These are phyloP conservation scores for Lactarius deliciosus DNA, from an alignment of 768 basidiomycete species.

Conservation along the genomic window DNA sequence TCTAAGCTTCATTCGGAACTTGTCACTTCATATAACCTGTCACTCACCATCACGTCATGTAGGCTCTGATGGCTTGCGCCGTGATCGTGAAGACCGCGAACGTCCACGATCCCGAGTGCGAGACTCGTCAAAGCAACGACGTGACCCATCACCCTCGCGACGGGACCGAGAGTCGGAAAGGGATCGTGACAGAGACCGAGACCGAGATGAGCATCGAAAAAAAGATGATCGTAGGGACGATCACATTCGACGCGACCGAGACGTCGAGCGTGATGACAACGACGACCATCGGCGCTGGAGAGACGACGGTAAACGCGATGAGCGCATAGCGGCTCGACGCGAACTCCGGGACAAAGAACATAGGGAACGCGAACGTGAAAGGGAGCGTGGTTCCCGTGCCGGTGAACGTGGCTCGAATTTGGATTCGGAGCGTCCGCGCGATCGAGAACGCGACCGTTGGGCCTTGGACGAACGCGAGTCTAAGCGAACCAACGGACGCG, in stretches of 20 bases:
- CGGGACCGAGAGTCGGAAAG: conserved; percentile 39
- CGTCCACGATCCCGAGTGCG: conserved; percentile 62
- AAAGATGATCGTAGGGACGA: conserved; percentile 45
- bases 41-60: conserved; percentile 9
- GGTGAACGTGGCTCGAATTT: conserved; percentile 23
- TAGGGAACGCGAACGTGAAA: conserved; percentile 41
- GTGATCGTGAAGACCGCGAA: conserved; percentile 64
- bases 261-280: conserved; percentile 51
- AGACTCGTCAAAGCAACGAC: conserved; percentile 59
- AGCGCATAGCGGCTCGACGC: conserved; percentile 64
- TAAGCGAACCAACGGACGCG: conserved; percentile 60
- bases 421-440: conserved; percentile 34
- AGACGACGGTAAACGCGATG: conserved; percentile 80
- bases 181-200: conserved; percentile 35
- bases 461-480: conserved; percentile 68
- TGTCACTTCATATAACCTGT: not conserved
- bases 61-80: conserved; percentile 56
- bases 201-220: conserved; percentile 42
- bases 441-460: conserved; percentile 52
- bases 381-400: conserved; percentile 42
- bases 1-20: not conserved
- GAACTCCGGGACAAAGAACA: conserved; percentile 45
- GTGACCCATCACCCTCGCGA: conserved; percentile 54
- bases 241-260: conserved; percentile 39
- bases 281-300: conserved; percentile 78